Conservation (phyloP, 352 stramenopile genomes). For the Saprolegnia parasitica region DNA sequence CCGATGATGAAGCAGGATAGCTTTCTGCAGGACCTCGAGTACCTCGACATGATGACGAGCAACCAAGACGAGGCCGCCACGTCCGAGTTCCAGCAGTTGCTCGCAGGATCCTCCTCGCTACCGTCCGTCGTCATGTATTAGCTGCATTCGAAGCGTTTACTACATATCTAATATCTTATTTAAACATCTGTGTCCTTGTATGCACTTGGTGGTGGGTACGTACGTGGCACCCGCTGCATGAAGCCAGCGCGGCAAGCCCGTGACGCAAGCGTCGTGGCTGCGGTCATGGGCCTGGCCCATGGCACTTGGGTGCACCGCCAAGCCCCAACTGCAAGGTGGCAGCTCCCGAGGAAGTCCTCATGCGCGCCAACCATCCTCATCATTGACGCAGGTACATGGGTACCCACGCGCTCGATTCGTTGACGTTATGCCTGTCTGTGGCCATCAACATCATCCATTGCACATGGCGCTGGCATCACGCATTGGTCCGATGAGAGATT, state of each 20-base stretch:
- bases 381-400: too few species aligned
- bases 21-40: slow-evolving; percentile 16
- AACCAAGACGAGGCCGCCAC: not conserved
- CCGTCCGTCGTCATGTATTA: slow-evolving; percentile 8
- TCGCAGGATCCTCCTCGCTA: not conserved
- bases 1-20: not conserved
- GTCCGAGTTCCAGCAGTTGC: slow-evolving; percentile 11
- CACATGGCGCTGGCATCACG: not conserved
- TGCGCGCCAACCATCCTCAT: too few species aligned
- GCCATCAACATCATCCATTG: slow-evolving; percentile 4
- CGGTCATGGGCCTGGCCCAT: too few species aligned
- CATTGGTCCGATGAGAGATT: not conserved
- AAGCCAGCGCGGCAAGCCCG: too few species aligned
- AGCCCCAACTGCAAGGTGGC: too few species aligned
- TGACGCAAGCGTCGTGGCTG: too few species aligned
- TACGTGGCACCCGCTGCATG: not conserved
- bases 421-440: not conserved
- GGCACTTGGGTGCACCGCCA: too few species aligned
- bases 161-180: slow-evolving; percentile 15
- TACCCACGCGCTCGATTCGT: not conserved
- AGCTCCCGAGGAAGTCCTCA: too few species aligned
- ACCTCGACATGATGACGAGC: slow-evolving; percentile 12
- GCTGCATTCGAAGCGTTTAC: not conserved
- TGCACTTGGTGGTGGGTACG: not conserved
- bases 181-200: not conserved